A percentile compares a stretch with the other conserved stretches of the same genome.
Evolutionary conservation across 148 eudicot genomes (phyloP).

Genomic region (Rhododendron henanense): DNA sequence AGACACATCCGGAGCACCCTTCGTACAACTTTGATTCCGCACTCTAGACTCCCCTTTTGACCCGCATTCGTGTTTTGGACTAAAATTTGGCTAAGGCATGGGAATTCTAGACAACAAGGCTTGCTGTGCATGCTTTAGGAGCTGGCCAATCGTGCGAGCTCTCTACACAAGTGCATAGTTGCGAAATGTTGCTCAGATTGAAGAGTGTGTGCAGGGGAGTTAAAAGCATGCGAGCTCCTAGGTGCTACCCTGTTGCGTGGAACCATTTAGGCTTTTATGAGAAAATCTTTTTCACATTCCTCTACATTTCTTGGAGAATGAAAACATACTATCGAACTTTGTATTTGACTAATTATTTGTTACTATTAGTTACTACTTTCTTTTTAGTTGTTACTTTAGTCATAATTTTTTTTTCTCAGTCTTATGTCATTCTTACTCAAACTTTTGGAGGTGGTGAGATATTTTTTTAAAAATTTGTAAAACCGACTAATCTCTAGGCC

Average conservation of each 20-base stretch:
- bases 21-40: neutral
- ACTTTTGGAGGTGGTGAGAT: neutral
- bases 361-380: neutral
- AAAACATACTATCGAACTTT: neutral
- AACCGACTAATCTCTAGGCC: neutral
- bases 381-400: neutral
- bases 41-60: neutral
- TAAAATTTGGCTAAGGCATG: neutral
- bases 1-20: neutral
- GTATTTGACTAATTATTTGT: neutral
- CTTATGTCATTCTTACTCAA: neutral
- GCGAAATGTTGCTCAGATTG: neutral
- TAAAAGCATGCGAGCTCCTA: neutral
- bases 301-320: neutral
- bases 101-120: neutral
- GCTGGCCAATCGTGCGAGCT: neutral
- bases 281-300: neutral
- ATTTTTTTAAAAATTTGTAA: neutral
- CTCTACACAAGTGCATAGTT: neutral
- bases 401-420: neutral
- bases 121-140: neutral
- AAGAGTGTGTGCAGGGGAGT: neutral
- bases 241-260: neutral
- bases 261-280: neutral
- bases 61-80: neutral